These are phyloP conservation scores for Oxytropis ochrocephala DNA, from an alignment of 306 rosid genomes.

Conservation along the genomic window DNA sequence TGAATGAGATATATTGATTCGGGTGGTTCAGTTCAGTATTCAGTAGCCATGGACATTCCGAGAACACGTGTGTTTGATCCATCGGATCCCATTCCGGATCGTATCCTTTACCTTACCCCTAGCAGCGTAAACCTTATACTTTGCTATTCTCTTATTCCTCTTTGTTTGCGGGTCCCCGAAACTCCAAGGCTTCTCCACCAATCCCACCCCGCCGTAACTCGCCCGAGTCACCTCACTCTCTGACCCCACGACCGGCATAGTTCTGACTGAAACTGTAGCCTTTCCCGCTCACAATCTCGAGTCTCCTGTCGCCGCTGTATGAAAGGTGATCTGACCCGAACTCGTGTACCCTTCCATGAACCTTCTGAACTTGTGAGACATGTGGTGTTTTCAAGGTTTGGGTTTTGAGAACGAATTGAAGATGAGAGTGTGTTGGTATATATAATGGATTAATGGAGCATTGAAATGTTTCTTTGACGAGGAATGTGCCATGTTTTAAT, in stretches of 20 bases:
- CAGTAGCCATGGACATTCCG: constrained; percentile 57
- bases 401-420: constrained; percentile 17
- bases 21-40: constrained; percentile 15
- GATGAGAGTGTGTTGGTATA: neutral
- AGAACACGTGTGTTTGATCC: constrained; percentile 72
- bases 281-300: constrained; percentile 68
- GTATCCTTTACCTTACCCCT: constrained; percentile 64
- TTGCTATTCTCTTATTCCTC: constrained; percentile 68
- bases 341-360: constrained; percentile 45
- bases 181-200: constrained; percentile 46
- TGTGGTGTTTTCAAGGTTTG: neutral
- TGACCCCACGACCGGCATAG: neutral
- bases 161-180: constrained; percentile 44
- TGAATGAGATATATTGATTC: too few species aligned
- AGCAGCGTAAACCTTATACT: constrained; percentile 57
- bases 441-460: neutral
- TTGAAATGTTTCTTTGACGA: too few species aligned
- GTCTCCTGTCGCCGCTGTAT: constrained; percentile 28
- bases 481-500: constrained; percentile 6
- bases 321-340: constrained; percentile 19
- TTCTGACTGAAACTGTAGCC: constrained; percentile 26
- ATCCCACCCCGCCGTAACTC: constrained; percentile 19
- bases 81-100: constrained; percentile 51
- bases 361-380: neutral
- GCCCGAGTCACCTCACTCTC: constrained; percentile 4